These are phyloP conservation scores for Lachnellula hyalina DNA, from an alignment of 2,329 filamentous ascomycete species.

Conservation along the genomic window DNA sequence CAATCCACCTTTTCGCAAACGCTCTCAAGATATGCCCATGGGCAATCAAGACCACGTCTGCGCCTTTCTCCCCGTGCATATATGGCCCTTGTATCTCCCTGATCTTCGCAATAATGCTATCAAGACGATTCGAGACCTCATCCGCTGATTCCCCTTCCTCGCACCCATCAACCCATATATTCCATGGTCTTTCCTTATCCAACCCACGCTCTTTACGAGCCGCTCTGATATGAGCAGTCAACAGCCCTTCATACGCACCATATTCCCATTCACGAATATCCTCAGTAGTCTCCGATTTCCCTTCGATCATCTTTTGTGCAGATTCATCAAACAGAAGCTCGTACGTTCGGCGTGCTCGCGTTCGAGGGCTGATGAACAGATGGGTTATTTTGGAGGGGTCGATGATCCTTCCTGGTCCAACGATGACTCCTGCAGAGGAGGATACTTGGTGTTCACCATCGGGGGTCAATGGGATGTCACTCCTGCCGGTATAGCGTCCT, in stretches of 20 bases:
- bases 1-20: constrained; percentile 51
- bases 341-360: constrained; percentile 41
- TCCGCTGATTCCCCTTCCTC: constrained; percentile 43
- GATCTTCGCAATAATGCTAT: constrained; percentile 45
- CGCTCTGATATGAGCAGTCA: constrained; percentile 39
- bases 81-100: constrained; percentile 41
- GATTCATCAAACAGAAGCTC: constrained; percentile 38
- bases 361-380: constrained; percentile 43
- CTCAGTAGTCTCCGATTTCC: constrained; percentile 34
- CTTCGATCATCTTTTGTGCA: constrained; percentile 16
- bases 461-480: constrained; percentile 37
- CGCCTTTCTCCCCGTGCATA: constrained; percentile 37
- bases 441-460: constrained; percentile 39
- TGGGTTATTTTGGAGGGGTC: constrained; percentile 41
- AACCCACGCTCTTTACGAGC: constrained; percentile 36
- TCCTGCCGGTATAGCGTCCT: constrained; percentile 41
- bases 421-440: constrained; percentile 36
- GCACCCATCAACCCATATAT: constrained; percentile 49
- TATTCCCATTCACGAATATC: constrained; percentile 48
- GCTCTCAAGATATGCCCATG: constrained; percentile 48
- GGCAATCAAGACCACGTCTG: constrained; percentile 45
- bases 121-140: constrained; percentile 43
- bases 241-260: constrained; percentile 44
- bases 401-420: constrained; percentile 43
- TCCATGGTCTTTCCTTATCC: constrained; percentile 41